Evolutionary conservation across 2,329 filamentous ascomycete species (phyloP).

Genomic region (Paracorniculantispora psalliotae): DNA sequence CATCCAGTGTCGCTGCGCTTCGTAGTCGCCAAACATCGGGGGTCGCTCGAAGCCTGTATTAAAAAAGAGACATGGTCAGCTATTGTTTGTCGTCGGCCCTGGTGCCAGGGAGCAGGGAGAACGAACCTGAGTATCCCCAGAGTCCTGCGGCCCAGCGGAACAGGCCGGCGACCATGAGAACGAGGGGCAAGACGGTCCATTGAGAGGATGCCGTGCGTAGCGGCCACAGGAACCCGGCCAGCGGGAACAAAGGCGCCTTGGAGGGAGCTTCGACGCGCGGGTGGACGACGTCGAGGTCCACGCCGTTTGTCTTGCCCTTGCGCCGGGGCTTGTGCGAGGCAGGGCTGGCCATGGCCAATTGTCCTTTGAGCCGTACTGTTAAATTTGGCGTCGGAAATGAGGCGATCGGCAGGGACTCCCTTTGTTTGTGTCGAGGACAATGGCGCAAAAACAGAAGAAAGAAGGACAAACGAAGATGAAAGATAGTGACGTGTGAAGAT

Average conservation of each 20-base stretch:
- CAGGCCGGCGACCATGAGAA: constrained; percentile 84
- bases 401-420: not conserved
- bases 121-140: constrained; percentile 87
- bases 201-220: constrained; percentile 77
- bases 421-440: not conserved
- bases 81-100: not conserved
- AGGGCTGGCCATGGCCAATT: constrained; percentile 46
- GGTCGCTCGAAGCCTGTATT: constrained; percentile 66
- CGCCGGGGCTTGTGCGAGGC: constrained; percentile 57
- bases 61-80: constrained; percentile 14
- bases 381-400: not conserved
- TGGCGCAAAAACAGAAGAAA: not conserved
- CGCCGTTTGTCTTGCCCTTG: constrained; percentile 47
- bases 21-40: constrained; percentile 94
- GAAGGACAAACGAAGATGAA: not conserved
- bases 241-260: constrained; percentile 71
- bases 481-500: constrained; percentile 11
- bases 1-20: constrained; percentile 99
- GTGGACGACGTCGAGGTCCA: constrained; percentile 30
- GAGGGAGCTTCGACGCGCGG: constrained; percentile 39
- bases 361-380: not conserved
- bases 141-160: constrained; percentile 90
- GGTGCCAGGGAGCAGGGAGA: not conserved
- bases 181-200: constrained; percentile 86
- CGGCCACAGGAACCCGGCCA: constrained; percentile 93